Conservation (phyloP, 1,284 basidiomycete genomes). For the Pulchroboletus neoregius region DNA sequence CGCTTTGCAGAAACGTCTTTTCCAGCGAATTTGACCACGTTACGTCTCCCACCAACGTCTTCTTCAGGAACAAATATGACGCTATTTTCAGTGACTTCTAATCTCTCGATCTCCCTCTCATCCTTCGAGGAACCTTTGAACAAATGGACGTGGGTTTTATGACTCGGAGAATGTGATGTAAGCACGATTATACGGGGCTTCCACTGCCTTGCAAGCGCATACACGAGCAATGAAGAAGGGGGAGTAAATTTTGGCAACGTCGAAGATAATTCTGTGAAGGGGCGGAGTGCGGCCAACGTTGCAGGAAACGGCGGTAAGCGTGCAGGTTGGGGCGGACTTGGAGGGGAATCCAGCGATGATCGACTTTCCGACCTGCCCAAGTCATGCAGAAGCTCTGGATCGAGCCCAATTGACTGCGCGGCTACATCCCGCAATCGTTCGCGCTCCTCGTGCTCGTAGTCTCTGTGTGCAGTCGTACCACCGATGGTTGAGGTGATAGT, state of each 20-base stretch:
- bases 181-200: slow-evolving; percentile 61
- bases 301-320: slow-evolving; percentile 56
- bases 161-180: slow-evolving; percentile 41
- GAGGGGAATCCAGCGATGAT: slow-evolving; percentile 16
- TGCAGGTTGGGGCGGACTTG: slow-evolving; percentile 12
- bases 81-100: slow-evolving; percentile 70
- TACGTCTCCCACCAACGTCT: slow-evolving; percentile 57
- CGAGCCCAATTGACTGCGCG: slow-evolving; percentile 67
- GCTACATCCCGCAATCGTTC: slow-evolving; percentile 68
- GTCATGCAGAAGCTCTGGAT: slow-evolving; percentile 25
- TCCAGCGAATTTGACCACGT: slow-evolving; percentile 65
- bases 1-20: slow-evolving; percentile 50
- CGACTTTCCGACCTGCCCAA: slow-evolving; percentile 8
- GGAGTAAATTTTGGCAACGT: slow-evolving; percentile 63
- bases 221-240: slow-evolving; percentile 61
- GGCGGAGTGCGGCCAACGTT: slow-evolving; percentile 43
- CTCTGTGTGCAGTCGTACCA: slow-evolving; percentile 24
- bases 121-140: slow-evolving; percentile 58
- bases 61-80: slow-evolving; percentile 70
- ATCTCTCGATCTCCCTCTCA: slow-evolving; percentile 64
- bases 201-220: slow-evolving; percentile 70
- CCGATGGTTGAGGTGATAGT: slow-evolving; percentile 23
- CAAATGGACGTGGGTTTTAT: slow-evolving; percentile 61
- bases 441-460: slow-evolving; percentile 67
- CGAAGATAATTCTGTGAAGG: slow-evolving; percentile 50